A percentile compares a stretch with the other conserved stretches of the same genome.
phyloP scores from a whole-genome alignment of 225 moss, liverwort and hornwort species.

The Pseudisothecium myosuroides region DNA sequence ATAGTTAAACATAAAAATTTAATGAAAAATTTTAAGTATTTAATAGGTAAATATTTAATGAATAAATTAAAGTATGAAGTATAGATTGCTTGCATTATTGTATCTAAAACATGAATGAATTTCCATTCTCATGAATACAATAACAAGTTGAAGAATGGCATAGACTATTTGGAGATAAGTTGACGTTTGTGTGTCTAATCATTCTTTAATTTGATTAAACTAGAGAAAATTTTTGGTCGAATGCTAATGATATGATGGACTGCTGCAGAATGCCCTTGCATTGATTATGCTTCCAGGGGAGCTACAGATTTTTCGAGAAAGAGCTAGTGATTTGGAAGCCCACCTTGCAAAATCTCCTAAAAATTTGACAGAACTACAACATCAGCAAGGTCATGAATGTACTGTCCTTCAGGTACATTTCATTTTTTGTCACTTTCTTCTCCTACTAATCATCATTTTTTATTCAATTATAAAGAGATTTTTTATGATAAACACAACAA shows the following conservation, averaged over 20 bases:
- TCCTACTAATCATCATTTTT: not conserved
- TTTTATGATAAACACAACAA: not conserved
- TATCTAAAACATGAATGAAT: not conserved
- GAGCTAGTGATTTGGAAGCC: not conserved
- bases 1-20: not conserved
- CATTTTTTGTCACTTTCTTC: not conserved
- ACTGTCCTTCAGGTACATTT: slow-evolving; percentile 10
- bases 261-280: slow-evolving; percentile 7
- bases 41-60: not conserved
- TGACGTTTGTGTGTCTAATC: not conserved
- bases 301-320: slow-evolving; percentile 16
- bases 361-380: not conserved
- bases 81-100: not conserved
- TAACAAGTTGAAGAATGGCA: too few species aligned
- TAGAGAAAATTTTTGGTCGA: not conserved
- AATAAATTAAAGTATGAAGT: not conserved
- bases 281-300: slow-evolving; percentile 20
- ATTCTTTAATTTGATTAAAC: too few species aligned
- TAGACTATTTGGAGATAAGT: not conserved
- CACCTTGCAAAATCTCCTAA: slow-evolving; percentile 10
- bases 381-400: slow-evolving; percentile 22
- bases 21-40: not conserved
- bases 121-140: not conserved
- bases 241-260: not conserved
- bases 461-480: not conserved